Conservation (phyloP, 768 basidiomycete species). For the Phaffia australis region DNA sequence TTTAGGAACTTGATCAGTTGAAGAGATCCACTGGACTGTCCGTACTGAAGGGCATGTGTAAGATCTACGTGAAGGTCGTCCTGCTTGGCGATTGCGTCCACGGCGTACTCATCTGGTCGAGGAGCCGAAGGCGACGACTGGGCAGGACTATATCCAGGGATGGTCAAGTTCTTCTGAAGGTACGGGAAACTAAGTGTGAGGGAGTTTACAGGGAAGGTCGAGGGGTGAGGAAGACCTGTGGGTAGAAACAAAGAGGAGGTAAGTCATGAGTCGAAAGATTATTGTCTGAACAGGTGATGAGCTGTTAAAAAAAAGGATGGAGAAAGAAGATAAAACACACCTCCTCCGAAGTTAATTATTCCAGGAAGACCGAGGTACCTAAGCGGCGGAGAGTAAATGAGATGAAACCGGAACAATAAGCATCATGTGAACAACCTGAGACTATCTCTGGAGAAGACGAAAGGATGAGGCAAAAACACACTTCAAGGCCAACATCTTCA, state of each 20-base stretch:
- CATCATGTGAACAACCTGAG: background rate
- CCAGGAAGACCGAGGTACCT: constrained; percentile 20
- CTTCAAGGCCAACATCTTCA: constrained; percentile 20
- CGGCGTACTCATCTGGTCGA: background rate
- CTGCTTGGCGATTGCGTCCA: background rate
- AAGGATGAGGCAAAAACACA: background rate
- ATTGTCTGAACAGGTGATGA: background rate
- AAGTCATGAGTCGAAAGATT: background rate
- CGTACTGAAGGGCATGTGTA: constrained; percentile 15
- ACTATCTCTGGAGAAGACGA: background rate
- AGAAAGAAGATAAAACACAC: constrained; percentile 15
- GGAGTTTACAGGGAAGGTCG: constrained; percentile 23
- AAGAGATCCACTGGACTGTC: background rate
- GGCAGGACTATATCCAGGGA: constrained; percentile 1
- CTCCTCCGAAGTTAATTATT: constrained; percentile 22
- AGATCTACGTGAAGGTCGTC: constrained; percentile 1
- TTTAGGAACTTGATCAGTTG: constrained; percentile 15
- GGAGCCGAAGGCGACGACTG: background rate
- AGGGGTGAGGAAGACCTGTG: background rate
- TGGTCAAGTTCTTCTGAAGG: constrained; percentile 12
- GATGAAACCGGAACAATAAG: background rate
- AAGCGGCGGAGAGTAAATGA: too few relatives aligned
- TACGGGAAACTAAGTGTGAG: constrained; percentile 18
- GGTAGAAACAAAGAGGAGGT: background rate
- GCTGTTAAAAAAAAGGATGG: background rate